Evolutionary conservation across 768 basidiomycete species (phyloP).

Genomic region (Cantharellus cinnabarinus): DNA sequence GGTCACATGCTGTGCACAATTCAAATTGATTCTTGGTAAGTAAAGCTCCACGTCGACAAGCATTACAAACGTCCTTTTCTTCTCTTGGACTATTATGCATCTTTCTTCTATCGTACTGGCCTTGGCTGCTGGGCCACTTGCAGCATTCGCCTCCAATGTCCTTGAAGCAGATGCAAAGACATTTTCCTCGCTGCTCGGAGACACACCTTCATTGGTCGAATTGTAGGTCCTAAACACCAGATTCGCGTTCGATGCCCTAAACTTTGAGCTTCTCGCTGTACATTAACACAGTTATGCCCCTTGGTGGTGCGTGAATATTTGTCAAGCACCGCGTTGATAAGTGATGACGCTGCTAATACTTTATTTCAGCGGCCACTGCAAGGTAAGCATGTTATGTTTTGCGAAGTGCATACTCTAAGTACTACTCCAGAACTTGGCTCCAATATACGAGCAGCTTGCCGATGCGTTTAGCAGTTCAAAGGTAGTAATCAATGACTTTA

Average conservation of each 20-base stretch:
- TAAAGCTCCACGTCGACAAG: not conserved
- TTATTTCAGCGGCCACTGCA: conserved; percentile 56
- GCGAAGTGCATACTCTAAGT: not conserved
- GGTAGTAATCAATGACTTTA: not conserved
- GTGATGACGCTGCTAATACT: not conserved
- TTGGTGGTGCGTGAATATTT: conserved; percentile 46
- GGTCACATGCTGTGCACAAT: not conserved
- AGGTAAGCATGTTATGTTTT: conserved; percentile 25
- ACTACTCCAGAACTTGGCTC: conserved; percentile 59
- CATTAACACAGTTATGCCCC: conserved; percentile 44
- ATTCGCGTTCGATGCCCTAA: no score
- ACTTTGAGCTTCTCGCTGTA: no score
- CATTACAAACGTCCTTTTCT: not conserved
- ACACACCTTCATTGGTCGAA: conserved; percentile 71
- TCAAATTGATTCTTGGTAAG: not conserved
- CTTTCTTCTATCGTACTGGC: not conserved
- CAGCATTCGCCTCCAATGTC: conserved; percentile 50
- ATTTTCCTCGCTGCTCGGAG: conserved; percentile 61
- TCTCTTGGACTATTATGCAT: not conserved
- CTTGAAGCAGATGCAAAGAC: conserved; percentile 54
- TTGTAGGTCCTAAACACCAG: conserved; percentile 37
- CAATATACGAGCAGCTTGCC: conserved; percentile 70
- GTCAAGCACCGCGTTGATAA: not conserved
- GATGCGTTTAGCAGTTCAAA: conserved; percentile 64
- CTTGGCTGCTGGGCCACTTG: conserved; percentile 33